phyloP scores from a whole-genome alignment of 768 basidiomycete species.

The Cantharellus anzutake region DNA sequence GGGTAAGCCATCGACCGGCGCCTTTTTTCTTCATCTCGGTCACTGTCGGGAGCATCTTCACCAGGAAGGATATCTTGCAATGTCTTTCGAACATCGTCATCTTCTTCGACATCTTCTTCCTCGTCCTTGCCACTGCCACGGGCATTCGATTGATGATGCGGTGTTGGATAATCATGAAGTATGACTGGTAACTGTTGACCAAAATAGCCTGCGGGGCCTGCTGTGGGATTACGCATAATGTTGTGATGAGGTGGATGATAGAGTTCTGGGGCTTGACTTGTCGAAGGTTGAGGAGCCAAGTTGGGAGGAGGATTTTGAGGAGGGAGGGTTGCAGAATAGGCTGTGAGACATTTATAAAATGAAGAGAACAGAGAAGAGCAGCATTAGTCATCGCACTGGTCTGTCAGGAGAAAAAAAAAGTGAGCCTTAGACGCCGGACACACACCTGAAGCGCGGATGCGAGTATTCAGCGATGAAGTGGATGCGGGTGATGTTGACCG shows the following conservation, averaged over 20 bases:
- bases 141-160: neutral
- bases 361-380: no score
- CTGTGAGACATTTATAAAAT: no score
- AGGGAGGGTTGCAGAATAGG: no score
- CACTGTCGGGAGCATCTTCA: neutral
- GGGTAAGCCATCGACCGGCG: constrained; percentile 1
- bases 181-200: neutral
- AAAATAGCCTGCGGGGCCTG: no score
- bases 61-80: neutral
- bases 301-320: no score
- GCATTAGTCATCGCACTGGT: no score
- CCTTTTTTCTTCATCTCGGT: neutral
- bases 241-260: neutral
- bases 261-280: neutral
- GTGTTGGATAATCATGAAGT: neutral
- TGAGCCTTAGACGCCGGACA: neutral
- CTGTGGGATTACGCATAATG: no score
- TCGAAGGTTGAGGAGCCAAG: neutral
- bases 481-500: neutral
- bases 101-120: constrained; percentile 2
- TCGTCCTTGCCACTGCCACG: neutral
- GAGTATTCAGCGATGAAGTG: neutral
- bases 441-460: neutral
- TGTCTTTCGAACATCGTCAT: neutral
- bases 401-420: no score